Evolutionary conservation across 345 rosid genomes (phyloP), one percentile per base, ranked within the genome.

Genomic region (Eucalyptus shirleyi): DNA sequence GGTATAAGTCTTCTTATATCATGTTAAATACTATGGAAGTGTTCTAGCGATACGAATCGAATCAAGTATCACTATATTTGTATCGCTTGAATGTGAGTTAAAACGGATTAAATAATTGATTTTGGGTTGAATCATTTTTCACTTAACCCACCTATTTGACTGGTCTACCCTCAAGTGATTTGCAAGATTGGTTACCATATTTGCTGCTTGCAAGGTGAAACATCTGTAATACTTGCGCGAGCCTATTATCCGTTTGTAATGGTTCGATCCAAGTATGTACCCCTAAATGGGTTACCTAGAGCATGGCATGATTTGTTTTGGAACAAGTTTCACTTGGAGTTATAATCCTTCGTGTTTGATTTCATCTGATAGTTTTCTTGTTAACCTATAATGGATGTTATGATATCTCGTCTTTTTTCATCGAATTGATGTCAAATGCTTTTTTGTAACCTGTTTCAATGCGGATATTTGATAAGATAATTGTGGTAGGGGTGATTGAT

Each of bases 81-180:
- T 26, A 60, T 60, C 1, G 0, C 16, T 1, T 6, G n/a, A 60
- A 60, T 0, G 8, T 60, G 15, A 26, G n/a, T 28, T 30, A 60
- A 60, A 60, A 60, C 0, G 8, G 17, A 6, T 60, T 60, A 12
- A 28, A 59, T 59, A 5, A 5, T 10, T 2, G 2, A 59, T 2
- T 60, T 60, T 60, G 67, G 32, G 16, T 60, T 0, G 0, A 5
- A 60, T 1, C 32, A 60, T 26, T 26, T n/a, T n/a, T 12, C 2
- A 60, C 32, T 28, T 30, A 60, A 60, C 7, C 16, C 32, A 28
- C 4, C 15, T 12, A 26, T 12, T 60, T 26, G 67, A 60, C 0
- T 5, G 8, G 1, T 60, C n/a, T 60, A 28, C 67, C 28, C 28
- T 37, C 28, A 77, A 18, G 45, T 77, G 83, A 37, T 8, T 21